Evolutionary conservation across 345 rosid species (phyloP), one percentile per base, ranked within the genome.

Genomic region (Geranium rotundifolium): DNA sequence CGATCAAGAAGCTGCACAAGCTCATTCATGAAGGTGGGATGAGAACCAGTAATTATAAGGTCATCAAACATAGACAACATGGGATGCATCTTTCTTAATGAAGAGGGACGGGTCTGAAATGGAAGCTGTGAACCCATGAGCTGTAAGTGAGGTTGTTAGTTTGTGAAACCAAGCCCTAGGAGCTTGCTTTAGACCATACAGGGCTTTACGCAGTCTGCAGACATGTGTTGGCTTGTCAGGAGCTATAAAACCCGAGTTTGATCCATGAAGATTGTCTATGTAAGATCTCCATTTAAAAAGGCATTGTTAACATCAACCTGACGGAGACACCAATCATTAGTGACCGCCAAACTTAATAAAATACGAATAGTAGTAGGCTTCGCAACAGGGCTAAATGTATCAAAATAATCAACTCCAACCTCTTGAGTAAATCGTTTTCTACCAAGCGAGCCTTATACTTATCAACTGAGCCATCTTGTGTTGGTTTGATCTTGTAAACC

Each of bases 121-220:
- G 1, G 16, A 0, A 46, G 20, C 17, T 27, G 17, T 14, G 31
- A 20, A 2, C 29, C 29, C 4, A 19, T n/a, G 15, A 54, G 23
- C 56, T 1, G 23, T 13, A 17, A 27, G 56, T 7, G 57, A 41
- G 14, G 20, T 19, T 27, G n/a, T n/a, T n/a, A n/a, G n/a, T n/a
- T n/a, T n/a, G n/a, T n/a, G n/a, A n/a, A n/a, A n/a, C n/a, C n/a
- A n/a, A 0, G 56, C 62, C 7, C 50, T 17, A 4, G 54, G 68
- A 39, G 55, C 61, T 41, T 65, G 37, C 23, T 57, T 65, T 0
- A 57, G 54, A 13, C n/a, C n/a, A n/a, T n/a, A n/a, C n/a, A n/a
- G n/a, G n/a, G n/a, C n/a, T n/a, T n/a, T n/a, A n/a, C n/a, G 14
- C 4, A 58, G 18, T 13, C 3, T 0, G 16, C 60, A 41, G 2